These are phyloP conservation scores for Colletotrichum chrysophilum DNA, from an alignment of 2,329 filamentous ascomycete genomes.

Conservation along the genomic window DNA sequence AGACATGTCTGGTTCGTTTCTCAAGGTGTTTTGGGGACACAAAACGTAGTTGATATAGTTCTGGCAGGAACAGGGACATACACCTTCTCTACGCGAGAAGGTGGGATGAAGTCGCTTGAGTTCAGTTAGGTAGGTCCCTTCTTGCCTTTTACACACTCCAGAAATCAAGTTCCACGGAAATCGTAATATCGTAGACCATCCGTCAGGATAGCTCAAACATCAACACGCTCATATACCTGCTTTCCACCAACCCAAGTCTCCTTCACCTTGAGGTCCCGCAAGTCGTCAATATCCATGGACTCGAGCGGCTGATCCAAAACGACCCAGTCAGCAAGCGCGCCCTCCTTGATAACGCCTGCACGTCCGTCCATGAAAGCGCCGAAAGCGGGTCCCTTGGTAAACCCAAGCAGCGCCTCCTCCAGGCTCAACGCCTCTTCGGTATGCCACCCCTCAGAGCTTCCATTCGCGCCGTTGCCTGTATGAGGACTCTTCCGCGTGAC, in stretches of 20 bases:
- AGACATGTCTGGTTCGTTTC: background rate
- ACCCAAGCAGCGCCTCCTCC: constrained; percentile 57
- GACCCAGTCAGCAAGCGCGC: constrained; percentile 72
- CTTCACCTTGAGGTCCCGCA: constrained; percentile 60
- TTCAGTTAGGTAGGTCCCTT: background rate
- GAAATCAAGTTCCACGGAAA: background rate
- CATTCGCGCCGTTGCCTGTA: constrained; percentile 55
- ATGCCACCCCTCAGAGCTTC: constrained; percentile 61
- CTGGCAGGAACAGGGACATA: background rate
- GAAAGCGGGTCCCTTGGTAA: constrained; percentile 19
- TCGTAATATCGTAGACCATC: background rate
- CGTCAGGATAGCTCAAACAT: background rate
- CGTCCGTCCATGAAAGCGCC: constrained; percentile 57
- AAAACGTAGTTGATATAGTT: background rate
- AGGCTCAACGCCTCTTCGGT: constrained; percentile 62
- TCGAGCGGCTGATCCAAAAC: constrained; percentile 67
- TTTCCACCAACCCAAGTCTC: constrained; percentile 74
- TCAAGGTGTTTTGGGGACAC: background rate
- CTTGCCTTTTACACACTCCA: background rate
- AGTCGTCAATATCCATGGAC: constrained; percentile 50
- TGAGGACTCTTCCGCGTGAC: constrained; percentile 64
- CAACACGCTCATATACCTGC: constrained; percentile 44
- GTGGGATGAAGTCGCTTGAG: background rate
- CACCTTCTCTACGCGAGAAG: background rate
- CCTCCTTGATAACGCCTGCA: constrained; percentile 64